phyloP scores from a whole-genome alignment of 2,329 filamentous ascomycete species.

The Colletotrichum falcatum region DNA sequence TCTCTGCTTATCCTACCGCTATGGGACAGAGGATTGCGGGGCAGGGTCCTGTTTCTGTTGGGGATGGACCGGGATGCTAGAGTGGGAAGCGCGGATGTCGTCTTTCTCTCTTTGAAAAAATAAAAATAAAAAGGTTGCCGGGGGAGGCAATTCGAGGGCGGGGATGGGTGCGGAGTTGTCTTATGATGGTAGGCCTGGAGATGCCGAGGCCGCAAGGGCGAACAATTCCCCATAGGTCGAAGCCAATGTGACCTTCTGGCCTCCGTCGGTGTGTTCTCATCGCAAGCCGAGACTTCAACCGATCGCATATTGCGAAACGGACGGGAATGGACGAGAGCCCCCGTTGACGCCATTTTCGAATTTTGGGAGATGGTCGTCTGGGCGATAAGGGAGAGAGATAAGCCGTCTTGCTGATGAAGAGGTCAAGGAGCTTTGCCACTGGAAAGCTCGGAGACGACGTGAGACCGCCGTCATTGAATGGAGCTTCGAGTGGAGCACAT shows the following conservation, averaged over 20 bases:
- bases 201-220: slow-evolving; percentile 25
- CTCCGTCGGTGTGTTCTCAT: neutral
- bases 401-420: slow-evolving; percentile 11
- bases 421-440: slow-evolving; percentile 19
- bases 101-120: slow-evolving; percentile 11
- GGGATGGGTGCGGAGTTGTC: slow-evolving; percentile 11
- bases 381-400: slow-evolving; percentile 29
- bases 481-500: slow-evolving; percentile 36
- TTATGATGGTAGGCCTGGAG: slow-evolving; percentile 10
- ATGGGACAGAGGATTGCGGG: slow-evolving; percentile 37
- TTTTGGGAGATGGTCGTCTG: slow-evolving; percentile 22
- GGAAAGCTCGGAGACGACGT: slow-evolving; percentile 31
- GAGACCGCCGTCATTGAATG: slow-evolving; percentile 38
- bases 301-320: neutral
- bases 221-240: neutral
- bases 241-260: neutral
- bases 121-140: slow-evolving; percentile 21
- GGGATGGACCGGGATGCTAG: slow-evolving; percentile 38
- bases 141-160: slow-evolving; percentile 11
- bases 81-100: slow-evolving; percentile 33
- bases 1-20: slow-evolving; percentile 27
- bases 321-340: slow-evolving; percentile 1
- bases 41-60: slow-evolving; percentile 42
- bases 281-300: neutral
- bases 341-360: neutral